phyloP scores from a whole-genome alignment of 208 protist species.

The Herpetomonas tarakana region DNA sequence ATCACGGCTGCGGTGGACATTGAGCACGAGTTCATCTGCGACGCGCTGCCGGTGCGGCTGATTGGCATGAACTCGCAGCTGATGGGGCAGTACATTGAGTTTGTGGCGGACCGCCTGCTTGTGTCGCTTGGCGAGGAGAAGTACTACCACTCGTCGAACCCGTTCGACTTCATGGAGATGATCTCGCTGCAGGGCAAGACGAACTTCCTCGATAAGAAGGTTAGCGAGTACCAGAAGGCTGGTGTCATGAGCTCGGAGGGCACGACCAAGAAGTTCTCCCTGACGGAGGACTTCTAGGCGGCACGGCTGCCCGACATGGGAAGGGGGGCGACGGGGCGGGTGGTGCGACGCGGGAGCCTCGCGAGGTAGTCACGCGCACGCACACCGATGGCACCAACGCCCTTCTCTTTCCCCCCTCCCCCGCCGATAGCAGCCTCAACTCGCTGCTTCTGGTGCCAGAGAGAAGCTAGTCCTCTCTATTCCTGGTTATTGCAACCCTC shows the following conservation, averaged over 20 bases:
- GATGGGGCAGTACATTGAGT: conserved; percentile 99
- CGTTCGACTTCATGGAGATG: conserved; percentile 99
- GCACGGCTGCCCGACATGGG: background rate
- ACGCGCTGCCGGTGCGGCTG: conserved; percentile 96
- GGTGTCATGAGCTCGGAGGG: conserved; percentile 92
- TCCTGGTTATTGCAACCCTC: too few species aligned
- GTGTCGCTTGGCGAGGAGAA: conserved; percentile 94
- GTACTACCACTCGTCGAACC: conserved; percentile 96
- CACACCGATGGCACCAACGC: background rate
- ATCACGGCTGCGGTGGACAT: conserved; percentile 95
- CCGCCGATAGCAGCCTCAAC: too few species aligned
- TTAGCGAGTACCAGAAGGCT: conserved; percentile 98
- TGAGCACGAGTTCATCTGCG: conserved; percentile 97
- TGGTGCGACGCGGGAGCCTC: background rate
- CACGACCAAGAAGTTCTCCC: conserved; percentile 79
- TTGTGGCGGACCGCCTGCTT: conserved; percentile 98
- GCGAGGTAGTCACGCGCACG: background rate
- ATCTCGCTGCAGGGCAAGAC: conserved; percentile 99
- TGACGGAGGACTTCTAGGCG: conserved; percentile 91
- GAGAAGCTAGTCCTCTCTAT: too few species aligned
- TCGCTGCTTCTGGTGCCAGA: too few species aligned
- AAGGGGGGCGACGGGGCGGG: background rate
- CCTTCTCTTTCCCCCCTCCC: conserved; percentile 1
- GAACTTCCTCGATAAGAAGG: conserved; percentile 99
- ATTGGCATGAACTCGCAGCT: conserved; percentile 99